phyloP scores from a whole-genome alignment of 495 filamentous ascomycete genomes.

The Pseudotulostoma volvatum region DNA sequence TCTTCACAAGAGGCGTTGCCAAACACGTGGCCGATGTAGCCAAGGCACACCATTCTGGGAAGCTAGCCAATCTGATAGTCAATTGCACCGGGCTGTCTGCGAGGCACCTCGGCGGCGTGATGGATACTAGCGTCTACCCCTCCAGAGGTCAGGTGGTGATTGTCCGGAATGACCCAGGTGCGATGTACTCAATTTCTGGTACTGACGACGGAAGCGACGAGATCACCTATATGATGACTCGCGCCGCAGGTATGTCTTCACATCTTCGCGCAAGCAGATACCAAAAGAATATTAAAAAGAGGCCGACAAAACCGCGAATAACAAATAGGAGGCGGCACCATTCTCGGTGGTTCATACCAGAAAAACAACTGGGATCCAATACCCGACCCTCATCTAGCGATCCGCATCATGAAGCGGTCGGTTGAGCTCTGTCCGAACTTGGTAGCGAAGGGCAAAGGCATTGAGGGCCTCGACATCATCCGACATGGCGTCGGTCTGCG shows the following conservation, averaged over 20 bases:
- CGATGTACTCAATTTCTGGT: constrained; percentile 54
- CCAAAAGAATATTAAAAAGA: not conserved
- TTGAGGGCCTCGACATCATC: constrained; percentile 69
- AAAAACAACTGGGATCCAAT: constrained; percentile 68
- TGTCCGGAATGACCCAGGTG: constrained; percentile 63
- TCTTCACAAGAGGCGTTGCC: constrained; percentile 43
- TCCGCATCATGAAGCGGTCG: constrained; percentile 76
- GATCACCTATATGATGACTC: constrained; percentile 74
- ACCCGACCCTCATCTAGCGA: constrained; percentile 64
- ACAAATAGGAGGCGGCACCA: constrained; percentile 43
- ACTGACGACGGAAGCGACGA: constrained; percentile 72
- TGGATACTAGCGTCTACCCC: constrained; percentile 57
- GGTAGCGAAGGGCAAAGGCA: constrained; percentile 52
- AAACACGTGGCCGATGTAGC: constrained; percentile 60
- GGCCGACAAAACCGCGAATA: not conserved
- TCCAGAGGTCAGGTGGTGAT: constrained; percentile 77
- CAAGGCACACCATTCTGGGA: constrained; percentile 42
- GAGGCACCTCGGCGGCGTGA: constrained; percentile 62
- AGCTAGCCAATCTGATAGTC: constrained; percentile 52
- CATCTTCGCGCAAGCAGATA: not conserved
- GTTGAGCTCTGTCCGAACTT: constrained; percentile 58
- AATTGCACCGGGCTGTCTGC: constrained; percentile 79
- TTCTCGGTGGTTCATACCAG: constrained; percentile 80
- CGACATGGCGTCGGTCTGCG: constrained; percentile 79
- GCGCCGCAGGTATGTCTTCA: constrained; percentile 46